Evolutionary conservation across 495 filamentous ascomycete species (phyloP).

Genomic region (Penicillium crystallinum): DNA sequence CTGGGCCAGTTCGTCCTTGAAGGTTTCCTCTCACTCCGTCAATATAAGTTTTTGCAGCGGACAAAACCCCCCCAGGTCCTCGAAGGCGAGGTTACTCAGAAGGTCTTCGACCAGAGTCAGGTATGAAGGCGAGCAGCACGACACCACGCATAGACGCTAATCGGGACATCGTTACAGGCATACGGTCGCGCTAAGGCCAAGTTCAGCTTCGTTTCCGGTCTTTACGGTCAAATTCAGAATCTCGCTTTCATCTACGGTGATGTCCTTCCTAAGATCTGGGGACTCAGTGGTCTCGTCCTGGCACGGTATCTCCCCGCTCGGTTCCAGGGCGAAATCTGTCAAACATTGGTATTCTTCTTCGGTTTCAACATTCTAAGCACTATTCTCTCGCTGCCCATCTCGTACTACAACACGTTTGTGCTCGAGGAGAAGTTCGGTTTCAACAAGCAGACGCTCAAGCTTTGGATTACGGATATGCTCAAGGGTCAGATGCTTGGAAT

Average conservation of each 20-base stretch:
- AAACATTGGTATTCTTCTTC: slow-evolving; percentile 89
- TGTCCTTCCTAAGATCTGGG: slow-evolving; percentile 86
- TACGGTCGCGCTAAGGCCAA: slow-evolving; percentile 94
- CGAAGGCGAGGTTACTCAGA: slow-evolving; percentile 76
- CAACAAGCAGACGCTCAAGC: slow-evolving; percentile 89
- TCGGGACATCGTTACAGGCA: slow-evolving; percentile 44
- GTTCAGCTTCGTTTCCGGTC: slow-evolving; percentile 69
- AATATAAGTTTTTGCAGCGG: slow-evolving; percentile 77
- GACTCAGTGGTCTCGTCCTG: slow-evolving; percentile 67
- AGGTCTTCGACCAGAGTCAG: slow-evolving; percentile 92
- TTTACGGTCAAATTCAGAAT: slow-evolving; percentile 84
- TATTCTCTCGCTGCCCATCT: slow-evolving; percentile 69
- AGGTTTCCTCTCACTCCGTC: slow-evolving; percentile 74
- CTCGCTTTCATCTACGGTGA: slow-evolving; percentile 84
- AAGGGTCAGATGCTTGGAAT: slow-evolving; percentile 82
- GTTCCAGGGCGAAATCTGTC: slow-evolving; percentile 88
- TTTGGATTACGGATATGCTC: slow-evolving; percentile 88
- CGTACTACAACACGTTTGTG: slow-evolving; percentile 89
- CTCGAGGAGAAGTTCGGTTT: slow-evolving; percentile 97
- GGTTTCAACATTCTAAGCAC: slow-evolving; percentile 77
- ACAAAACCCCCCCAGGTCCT: slow-evolving; percentile 79
- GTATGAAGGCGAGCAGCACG: slow-evolving; percentile 30
- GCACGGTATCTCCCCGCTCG: slow-evolving; percentile 65
- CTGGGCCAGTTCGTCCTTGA: slow-evolving; percentile 84
- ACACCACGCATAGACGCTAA: slow-evolving; percentile 3